Evolutionary conservation across 805 yeast genomes (phyloP).

Genomic region (Monosporozyma aquatica): DNA sequence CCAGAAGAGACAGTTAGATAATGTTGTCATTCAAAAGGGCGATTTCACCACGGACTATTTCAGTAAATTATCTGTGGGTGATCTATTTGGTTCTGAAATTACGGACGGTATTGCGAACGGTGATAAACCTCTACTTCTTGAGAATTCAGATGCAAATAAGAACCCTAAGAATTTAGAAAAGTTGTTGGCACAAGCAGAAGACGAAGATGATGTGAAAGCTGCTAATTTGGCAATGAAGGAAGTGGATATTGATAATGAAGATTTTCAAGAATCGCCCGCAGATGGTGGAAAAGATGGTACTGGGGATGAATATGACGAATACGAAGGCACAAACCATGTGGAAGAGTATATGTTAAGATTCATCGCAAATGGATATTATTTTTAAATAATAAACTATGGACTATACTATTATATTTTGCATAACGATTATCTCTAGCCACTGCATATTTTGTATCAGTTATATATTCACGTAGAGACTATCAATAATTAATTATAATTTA

Average conservation of each 20-base stretch:
- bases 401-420: not conserved
- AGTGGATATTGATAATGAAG: slow-evolving; percentile 71
- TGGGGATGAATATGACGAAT: slow-evolving; percentile 31
- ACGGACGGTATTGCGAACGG: slow-evolving; percentile 26
- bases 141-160: slow-evolving; percentile 26
- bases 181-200: slow-evolving; percentile 86
- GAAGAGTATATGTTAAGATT: slow-evolving; percentile 94
- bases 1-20: slow-evolving; percentile 87
- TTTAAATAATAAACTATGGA: slow-evolving; percentile 13
- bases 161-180: slow-evolving; percentile 41
- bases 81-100: slow-evolving; percentile 55
- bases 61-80: slow-evolving; percentile 76
- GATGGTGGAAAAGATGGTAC: slow-evolving; percentile 3
- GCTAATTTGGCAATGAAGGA: slow-evolving; percentile 81
- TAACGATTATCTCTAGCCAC: no score
- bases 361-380: slow-evolving; percentile 75
- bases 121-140: slow-evolving; percentile 32
- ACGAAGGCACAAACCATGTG: slow-evolving; percentile 60
- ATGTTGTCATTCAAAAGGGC: slow-evolving; percentile 94
- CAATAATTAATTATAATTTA: no score
- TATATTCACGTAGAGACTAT: no score
- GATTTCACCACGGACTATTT: slow-evolving; percentile 97
- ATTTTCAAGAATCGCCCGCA: slow-evolving; percentile 48
- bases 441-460: no score
- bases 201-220: slow-evolving; percentile 82